A percentile compares a stretch with the other conserved stretches of the same genome.
phyloP scores from a whole-genome alignment of 2,329 filamentous ascomycete genomes.

The Nemania bipapillata region DNA sequence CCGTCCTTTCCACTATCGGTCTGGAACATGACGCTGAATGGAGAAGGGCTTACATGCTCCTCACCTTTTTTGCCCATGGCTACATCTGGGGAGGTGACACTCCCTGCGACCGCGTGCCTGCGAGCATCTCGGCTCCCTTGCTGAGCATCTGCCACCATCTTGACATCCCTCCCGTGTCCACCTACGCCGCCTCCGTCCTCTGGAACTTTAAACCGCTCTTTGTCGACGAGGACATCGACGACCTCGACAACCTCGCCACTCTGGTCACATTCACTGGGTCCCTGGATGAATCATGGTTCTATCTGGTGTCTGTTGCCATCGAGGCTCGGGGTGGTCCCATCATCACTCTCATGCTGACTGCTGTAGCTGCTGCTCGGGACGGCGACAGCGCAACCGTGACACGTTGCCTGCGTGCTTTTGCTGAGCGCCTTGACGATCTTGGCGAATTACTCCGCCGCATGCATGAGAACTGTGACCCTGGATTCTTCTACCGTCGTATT shows the following conservation, averaged over 20 bases:
- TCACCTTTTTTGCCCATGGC: constrained; percentile 90
- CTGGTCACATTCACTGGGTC: constrained; percentile 93
- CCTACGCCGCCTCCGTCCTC: constrained; percentile 88
- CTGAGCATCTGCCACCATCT: constrained; percentile 79
- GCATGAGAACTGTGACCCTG: constrained; percentile 94
- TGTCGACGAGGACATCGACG: constrained; percentile 80
- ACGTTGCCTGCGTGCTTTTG: constrained; percentile 80
- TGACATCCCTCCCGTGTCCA: constrained; percentile 90
- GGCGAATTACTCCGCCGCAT: constrained; percentile 82
- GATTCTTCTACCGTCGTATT: constrained; percentile 94
- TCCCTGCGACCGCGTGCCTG: constrained; percentile 81
- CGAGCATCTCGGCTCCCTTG: constrained; percentile 84
- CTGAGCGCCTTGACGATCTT: constrained; percentile 87
- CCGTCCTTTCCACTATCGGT: constrained; percentile 82
- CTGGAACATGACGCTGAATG: constrained; percentile 88
- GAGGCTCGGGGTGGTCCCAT: constrained; percentile 90
- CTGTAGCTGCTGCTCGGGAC: constrained; percentile 80
- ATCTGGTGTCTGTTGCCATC: constrained; percentile 93
- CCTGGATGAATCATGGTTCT: constrained; percentile 98
- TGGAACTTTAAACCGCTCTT: constrained; percentile 99
- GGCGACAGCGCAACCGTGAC: constrained; percentile 78
- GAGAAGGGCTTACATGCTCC: constrained; percentile 88
- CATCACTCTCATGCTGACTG: constrained; percentile 86
- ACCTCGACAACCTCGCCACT: constrained; percentile 86
- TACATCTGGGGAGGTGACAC: constrained; percentile 96